phyloP scores from a whole-genome alignment of 345 rosid genomes.

The Brassica cretica region DNA sequence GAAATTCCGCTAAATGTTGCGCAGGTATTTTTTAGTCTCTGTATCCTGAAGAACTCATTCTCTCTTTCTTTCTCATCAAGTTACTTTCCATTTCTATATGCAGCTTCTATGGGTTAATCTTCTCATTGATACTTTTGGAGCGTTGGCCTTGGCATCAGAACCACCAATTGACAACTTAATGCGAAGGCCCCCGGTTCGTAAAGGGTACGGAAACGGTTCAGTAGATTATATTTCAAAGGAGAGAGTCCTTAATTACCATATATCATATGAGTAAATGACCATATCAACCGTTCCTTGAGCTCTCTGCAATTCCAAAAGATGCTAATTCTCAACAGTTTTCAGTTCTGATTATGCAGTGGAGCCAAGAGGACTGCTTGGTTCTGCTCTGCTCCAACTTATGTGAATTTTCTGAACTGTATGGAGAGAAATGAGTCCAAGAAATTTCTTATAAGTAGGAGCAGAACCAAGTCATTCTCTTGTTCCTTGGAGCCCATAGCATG shows the following conservation, averaged over 20 bases:
- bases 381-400: neutral
- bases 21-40: neutral
- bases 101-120: conserved; percentile 6
- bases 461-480: neutral
- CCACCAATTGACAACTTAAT: conserved; percentile 3
- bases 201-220: neutral
- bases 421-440: neutral
- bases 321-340: neutral
- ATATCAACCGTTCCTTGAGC: neutral
- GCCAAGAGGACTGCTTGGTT: neutral
- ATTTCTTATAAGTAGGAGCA: neutral
- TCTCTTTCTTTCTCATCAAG: conserved; percentile 3
- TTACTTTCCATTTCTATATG: neutral
- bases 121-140: conserved; percentile 2
- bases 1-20: conserved; percentile 1
- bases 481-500: conserved; percentile 4
- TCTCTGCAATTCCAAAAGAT: neutral
- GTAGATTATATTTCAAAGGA: neutral
- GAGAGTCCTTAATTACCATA: neutral
- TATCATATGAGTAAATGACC: neutral
- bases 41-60: neutral
- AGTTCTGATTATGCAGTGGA: conserved; percentile 3
- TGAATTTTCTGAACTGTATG: conserved; percentile 1
- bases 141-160: conserved; percentile 8
- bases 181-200: neutral